Base-by-base conservation (phyloP, 164 flowering plant species). In the Tetrastigma voinierianum region DNA sequence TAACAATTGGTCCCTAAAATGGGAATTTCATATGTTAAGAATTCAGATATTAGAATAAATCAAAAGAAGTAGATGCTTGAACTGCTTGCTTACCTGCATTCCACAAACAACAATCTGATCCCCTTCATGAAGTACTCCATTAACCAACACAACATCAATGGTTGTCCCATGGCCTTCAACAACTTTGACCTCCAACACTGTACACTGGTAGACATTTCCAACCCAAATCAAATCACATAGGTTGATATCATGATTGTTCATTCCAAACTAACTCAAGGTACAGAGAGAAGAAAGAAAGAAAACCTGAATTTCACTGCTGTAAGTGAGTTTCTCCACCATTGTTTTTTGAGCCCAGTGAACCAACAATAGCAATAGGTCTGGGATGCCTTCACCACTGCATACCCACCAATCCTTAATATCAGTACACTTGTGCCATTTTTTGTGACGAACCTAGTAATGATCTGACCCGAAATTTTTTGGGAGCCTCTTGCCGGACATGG, bases 51-150 rank as follows among this genome's bases (percentile, higher is more conserved):
- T 15, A 48, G 45, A 1, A 18, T 16, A 0, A 64, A 10, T 10
- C 17, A 9, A 19, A 49, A 24, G 32, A 24, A 24, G 32, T 24
- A n/a, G 32, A 24, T 24, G 32, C 17, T 66, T 56, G 3, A 45
- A 32, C 51, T 58, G 59, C 88, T 51, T 58, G 59, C 88, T 75
- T 81, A 72, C 97, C 90, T 91, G 97, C 91, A 89, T 80, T 62
- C 98, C 99, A 65, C 99, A 91, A 67, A 96, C 99, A 74, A 93
- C 96, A 62, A 96, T 91, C 72, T 93, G 97, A 82, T 96, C 97
- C 43, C 95, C 97, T 76, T 93, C 98, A 79, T 87, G 99, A 68
- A 96, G 95, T 72, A 93, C 83, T 32, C 99, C 99, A 80, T 96
- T 96, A 11, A 96, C 97, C 40, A 96, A 76, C 43, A 96, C 91